Conservation (phyloP, 2,329 filamentous ascomycete genomes). For the Knufia petricola region DNA sequence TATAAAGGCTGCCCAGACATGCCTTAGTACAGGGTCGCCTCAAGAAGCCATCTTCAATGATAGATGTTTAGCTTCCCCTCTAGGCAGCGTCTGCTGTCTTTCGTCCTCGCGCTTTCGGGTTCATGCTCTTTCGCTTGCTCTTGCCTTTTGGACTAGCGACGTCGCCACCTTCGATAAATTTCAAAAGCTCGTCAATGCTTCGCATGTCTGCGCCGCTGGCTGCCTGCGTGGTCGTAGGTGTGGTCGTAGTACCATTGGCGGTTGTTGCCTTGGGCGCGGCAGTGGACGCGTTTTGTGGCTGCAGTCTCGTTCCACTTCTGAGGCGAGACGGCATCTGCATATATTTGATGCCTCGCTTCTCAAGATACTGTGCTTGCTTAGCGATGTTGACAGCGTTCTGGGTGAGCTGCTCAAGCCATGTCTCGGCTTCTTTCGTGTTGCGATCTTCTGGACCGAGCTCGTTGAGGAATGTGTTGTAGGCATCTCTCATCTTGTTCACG, state of each 20-base stretch:
- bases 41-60: background rate
- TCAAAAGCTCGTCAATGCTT: conserved; percentile 86
- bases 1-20: background rate
- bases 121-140: conserved; percentile 30
- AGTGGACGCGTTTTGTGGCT: conserved; percentile 28
- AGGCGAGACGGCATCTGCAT: conserved; percentile 55
- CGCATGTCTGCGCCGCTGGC: conserved; percentile 41
- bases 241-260: conserved; percentile 24
- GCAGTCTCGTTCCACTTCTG: conserved; percentile 36
- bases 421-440: conserved; percentile 96
- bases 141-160: conserved; percentile 33
- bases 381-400: conserved; percentile 91
- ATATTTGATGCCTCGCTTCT: conserved; percentile 60
- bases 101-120: conserved; percentile 20
- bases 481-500: conserved; percentile 88
- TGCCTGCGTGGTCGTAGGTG: conserved; percentile 12
- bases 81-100: conserved; percentile 8
- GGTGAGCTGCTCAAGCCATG: conserved; percentile 91
- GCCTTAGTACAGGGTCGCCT: background rate
- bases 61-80: background rate
- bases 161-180: conserved; percentile 75
- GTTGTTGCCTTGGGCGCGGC: conserved; percentile 39
- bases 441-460: conserved; percentile 83
- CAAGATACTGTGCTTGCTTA: conserved; percentile 81
- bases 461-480: conserved; percentile 85